Percentiles rank a stretch among this genome's conserved stretches.
Conservation (phyloP, 306 rosid genomes). For the Quercus cerris region DNA sequence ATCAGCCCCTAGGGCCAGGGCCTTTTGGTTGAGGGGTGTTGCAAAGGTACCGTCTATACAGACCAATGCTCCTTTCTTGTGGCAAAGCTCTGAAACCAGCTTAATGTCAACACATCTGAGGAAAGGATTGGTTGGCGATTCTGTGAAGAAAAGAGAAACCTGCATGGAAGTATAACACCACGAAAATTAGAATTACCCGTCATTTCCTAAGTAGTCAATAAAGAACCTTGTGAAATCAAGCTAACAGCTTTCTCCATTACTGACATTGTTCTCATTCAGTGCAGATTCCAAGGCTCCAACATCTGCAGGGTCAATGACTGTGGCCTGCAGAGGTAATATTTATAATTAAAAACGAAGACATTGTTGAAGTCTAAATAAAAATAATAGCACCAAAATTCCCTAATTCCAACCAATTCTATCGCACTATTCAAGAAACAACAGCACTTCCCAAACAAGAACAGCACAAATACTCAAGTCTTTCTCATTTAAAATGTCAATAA, state of each 20-base stretch:
- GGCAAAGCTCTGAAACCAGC: constrained; percentile 90
- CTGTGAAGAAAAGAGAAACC: constrained; percentile 93
- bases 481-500: neutral
- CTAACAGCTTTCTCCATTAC: constrained; percentile 27
- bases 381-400: neutral
- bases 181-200: neutral
- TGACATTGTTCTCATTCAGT: constrained; percentile 66
- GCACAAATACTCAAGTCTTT: neutral
- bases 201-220: neutral
- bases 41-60: constrained; percentile 98
- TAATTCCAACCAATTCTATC: neutral
- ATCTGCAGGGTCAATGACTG: constrained; percentile 90
- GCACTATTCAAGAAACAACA: neutral
- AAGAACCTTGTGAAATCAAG: neutral
- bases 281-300: constrained; percentile 64
- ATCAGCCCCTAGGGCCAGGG: constrained; percentile 88
- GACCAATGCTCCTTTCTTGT: constrained; percentile 73
- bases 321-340: constrained; percentile 47
- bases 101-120: constrained; percentile 92
- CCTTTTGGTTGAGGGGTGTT: constrained; percentile 93
- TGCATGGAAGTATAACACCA: constrained; percentile 31
- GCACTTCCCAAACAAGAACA: neutral
- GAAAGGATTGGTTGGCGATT: constrained; percentile 97
- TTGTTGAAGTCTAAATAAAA: neutral
- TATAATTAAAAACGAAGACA: constrained; percentile 9